Percentiles rank a stretch among this genome's conserved stretches.
Evolutionary conservation across 192 early-diverging fungal genomes (phyloP).

Genomic region (Coemansia sp.): DNA sequence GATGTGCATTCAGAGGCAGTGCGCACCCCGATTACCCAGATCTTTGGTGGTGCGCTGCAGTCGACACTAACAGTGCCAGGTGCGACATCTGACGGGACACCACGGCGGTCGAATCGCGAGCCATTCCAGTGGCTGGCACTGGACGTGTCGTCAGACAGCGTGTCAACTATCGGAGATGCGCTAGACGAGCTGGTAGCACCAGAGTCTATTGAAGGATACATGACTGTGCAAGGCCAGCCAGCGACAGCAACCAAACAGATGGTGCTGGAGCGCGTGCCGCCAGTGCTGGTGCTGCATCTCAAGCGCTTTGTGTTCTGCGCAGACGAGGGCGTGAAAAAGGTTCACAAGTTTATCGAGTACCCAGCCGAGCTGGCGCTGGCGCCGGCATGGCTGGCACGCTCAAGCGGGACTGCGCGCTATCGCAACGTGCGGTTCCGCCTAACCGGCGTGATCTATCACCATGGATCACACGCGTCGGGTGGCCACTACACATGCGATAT

Average conservation of each 20-base stretch:
- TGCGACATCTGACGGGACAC: slow-evolving; percentile 8
- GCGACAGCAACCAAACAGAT: slow-evolving; percentile 80
- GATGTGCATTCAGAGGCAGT: slow-evolving; percentile 47
- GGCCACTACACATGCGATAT: slow-evolving; percentile 99
- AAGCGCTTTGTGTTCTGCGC: slow-evolving; percentile 89
- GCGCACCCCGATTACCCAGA: slow-evolving; percentile 76
- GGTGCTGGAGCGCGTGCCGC: slow-evolving; percentile 77
- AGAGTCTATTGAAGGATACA: slow-evolving; percentile 82
- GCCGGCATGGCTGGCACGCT: slow-evolving; percentile 50
- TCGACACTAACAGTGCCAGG: slow-evolving; percentile 70
- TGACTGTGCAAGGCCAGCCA: slow-evolving; percentile 20
- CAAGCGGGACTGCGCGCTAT: slow-evolving; percentile 19
- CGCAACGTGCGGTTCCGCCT: slow-evolving; percentile 62
- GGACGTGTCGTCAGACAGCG: slow-evolving; percentile 75
- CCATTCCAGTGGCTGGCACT: slow-evolving; percentile 86
- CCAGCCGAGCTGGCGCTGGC: slow-evolving; percentile 59
- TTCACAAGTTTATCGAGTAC: slow-evolving; percentile 82
- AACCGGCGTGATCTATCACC: slow-evolving; percentile 93
- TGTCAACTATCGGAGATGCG: slow-evolving; percentile 82
- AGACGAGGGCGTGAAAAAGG: slow-evolving; percentile 74
- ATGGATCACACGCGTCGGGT: slow-evolving; percentile 78
- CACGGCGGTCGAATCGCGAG: slow-evolving; percentile 73
- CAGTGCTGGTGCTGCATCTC: slow-evolving; percentile 88
- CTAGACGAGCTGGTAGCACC: slow-evolving; percentile 71
- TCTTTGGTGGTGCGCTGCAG: slow-evolving; percentile 82